Percentiles rank a stretch among this genome's conserved stretches.
Conservation (phyloP, 768 basidiomycete genomes). For the Naematelia encephala region DNA sequence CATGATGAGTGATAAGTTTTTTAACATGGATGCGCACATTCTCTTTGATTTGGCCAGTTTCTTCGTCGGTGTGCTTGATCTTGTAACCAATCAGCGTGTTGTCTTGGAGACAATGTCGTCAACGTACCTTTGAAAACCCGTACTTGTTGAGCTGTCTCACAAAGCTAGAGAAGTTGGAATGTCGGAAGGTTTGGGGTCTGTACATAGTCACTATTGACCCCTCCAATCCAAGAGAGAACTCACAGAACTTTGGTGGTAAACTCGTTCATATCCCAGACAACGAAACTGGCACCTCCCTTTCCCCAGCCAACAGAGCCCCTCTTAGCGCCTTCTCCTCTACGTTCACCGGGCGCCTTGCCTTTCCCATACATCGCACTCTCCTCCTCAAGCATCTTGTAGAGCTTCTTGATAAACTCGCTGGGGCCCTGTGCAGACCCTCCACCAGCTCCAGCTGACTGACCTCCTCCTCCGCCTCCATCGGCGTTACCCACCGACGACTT, state of each 20-base stretch:
- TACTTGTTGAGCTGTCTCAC: conserved; percentile 96
- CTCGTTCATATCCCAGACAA: conserved; percentile 49
- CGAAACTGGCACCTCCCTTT: conserved; percentile 40
- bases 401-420: conserved; percentile 48
- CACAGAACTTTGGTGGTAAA: conserved; percentile 47
- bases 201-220: conserved; percentile 7
- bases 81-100: conserved; percentile 9
- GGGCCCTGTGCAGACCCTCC: conserved; percentile 12
- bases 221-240: conserved; percentile 9
- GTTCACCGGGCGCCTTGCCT: conserved; percentile 19
- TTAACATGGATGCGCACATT: conserved; percentile 22
- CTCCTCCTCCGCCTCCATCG: not conserved
- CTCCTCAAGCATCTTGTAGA: conserved; percentile 47
- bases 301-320: conserved; percentile 43
- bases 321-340: conserved; percentile 25
- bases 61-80: conserved; percentile 45
- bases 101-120: not conserved
- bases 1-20: too few species aligned
- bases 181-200: conserved; percentile 47
- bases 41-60: conserved; percentile 40
- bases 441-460: not conserved
- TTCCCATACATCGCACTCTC: conserved; percentile 31
- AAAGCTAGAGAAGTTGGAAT: conserved; percentile 79
- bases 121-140: conserved; percentile 73
- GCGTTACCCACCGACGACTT: not conserved